Percentiles rank a stretch among this genome's conserved stretches.
Conservation (phyloP, 2,329 filamentous ascomycete genomes). For the Monilinia fructigena region DNA sequence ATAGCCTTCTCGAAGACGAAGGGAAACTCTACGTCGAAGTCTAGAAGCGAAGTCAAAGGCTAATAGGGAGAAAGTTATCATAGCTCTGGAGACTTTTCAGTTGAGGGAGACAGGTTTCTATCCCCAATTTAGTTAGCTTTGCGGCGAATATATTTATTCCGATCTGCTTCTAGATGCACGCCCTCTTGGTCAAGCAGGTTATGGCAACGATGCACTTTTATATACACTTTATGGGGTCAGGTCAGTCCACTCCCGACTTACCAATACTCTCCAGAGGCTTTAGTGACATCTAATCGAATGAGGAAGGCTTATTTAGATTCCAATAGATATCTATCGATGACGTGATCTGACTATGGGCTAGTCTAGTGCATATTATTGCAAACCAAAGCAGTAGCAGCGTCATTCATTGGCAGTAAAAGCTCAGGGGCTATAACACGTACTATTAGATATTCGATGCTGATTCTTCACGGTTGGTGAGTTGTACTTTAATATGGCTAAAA, state of each 20-base stretch:
- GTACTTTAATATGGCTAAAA: too few relatives aligned
- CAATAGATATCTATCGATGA: neutral
- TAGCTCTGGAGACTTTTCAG: neutral
- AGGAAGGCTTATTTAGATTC: too few relatives aligned
- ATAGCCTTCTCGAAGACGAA: neutral
- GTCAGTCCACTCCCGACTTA: neutral
- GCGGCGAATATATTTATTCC: neutral
- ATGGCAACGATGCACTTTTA: neutral
- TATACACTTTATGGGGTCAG: neutral
- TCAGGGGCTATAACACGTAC: too few relatives aligned
- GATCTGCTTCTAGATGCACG: too few relatives aligned
- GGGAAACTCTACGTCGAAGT: too few relatives aligned
- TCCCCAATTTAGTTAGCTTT: neutral
- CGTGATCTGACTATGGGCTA: neutral
- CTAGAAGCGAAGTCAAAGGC: neutral
- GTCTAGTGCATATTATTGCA: too few relatives aligned
- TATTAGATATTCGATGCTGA: too few relatives aligned
- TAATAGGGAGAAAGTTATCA: rapidly evolving
- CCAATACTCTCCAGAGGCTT: rapidly evolving
- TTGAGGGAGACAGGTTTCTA: rapidly evolving
- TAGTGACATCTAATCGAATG: neutral
- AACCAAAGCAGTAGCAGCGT: neutral
- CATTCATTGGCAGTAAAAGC: too few relatives aligned
- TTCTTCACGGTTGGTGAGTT: too few relatives aligned
- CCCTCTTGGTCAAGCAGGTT: neutral